phyloP scores from a whole-genome alignment of 2,329 filamentous ascomycete genomes.

The Cladorrhinum sp. region DNA sequence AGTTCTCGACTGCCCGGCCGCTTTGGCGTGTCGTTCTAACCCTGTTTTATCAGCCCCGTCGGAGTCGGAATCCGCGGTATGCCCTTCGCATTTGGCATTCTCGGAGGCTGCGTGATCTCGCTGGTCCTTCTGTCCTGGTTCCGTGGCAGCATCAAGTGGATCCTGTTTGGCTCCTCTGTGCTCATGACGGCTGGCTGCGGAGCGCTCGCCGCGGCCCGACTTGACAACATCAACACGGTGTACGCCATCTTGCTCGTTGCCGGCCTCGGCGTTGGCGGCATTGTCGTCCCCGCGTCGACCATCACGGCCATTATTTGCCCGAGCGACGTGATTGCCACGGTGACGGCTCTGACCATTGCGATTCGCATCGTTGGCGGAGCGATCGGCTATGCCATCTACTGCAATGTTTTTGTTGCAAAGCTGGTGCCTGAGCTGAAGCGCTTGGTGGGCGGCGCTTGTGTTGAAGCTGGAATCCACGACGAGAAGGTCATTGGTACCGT shows the following conservation, averaged over 20 bases:
- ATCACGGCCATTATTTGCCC: slow-evolving; percentile 69
- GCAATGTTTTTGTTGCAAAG: slow-evolving; percentile 50
- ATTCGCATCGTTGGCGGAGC: slow-evolving; percentile 66
- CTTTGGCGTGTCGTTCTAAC: neutral
- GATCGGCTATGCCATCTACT: slow-evolving; percentile 60
- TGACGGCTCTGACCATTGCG: slow-evolving; percentile 65
- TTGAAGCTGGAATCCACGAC: slow-evolving; percentile 48
- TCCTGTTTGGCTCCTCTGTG: slow-evolving; percentile 57
- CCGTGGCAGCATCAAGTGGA: slow-evolving; percentile 55
- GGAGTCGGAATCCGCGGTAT: slow-evolving; percentile 63
- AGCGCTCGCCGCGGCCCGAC: slow-evolving; percentile 46
- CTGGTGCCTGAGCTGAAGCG: slow-evolving; percentile 43
- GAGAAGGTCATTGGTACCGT: slow-evolving; percentile 44
- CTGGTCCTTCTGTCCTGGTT: slow-evolving; percentile 56
- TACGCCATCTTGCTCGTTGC: slow-evolving; percentile 60
- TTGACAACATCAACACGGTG: slow-evolving; percentile 51
- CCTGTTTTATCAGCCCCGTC: slow-evolving; percentile 40
- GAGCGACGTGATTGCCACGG: slow-evolving; percentile 66
- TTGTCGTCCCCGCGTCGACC: slow-evolving; percentile 65
- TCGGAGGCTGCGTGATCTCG: slow-evolving; percentile 57
- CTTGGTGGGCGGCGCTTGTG: slow-evolving; percentile 51
- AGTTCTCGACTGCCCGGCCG: slow-evolving; percentile 1
- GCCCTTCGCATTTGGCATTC: slow-evolving; percentile 62
- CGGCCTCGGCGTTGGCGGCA: slow-evolving; percentile 63
- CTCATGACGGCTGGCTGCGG: slow-evolving; percentile 65